Conservation (phyloP, 352 stramenopile genomes). For the Sclerospora graminicola region DNA sequence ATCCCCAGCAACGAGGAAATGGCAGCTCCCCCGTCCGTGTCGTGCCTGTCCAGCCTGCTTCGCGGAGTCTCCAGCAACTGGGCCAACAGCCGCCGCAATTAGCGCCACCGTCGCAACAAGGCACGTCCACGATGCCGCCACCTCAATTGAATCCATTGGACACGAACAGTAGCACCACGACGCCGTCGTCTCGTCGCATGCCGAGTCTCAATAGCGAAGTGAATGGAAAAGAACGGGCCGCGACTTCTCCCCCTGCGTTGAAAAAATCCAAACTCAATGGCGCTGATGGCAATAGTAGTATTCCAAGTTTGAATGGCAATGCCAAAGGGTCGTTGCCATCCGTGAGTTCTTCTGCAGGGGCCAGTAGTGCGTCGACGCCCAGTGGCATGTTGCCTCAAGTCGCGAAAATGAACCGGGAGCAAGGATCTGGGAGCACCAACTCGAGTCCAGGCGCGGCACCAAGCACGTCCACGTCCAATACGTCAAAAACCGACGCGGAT, state of each 20-base stretch:
- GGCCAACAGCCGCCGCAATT: slow-evolving; percentile 42
- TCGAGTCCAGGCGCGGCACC: slow-evolving; percentile 38
- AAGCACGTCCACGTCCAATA: slow-evolving; percentile 25
- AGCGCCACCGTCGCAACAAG: slow-evolving; percentile 23
- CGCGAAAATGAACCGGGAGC: slow-evolving; percentile 52
- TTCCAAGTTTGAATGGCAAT: slow-evolving; percentile 57
- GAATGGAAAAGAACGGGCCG: slow-evolving; percentile 47
- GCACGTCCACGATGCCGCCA: slow-evolving; percentile 14
- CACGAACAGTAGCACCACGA: slow-evolving; percentile 34
- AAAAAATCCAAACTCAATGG: slow-evolving; percentile 75
- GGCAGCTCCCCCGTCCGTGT: slow-evolving; percentile 47
- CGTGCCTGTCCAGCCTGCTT: slow-evolving; percentile 57
- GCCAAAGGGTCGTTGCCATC: slow-evolving; percentile 46
- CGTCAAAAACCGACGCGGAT: slow-evolving; percentile 22
- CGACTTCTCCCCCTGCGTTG: slow-evolving; percentile 43
- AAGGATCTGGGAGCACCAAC: slow-evolving; percentile 32
- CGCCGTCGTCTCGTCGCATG: slow-evolving; percentile 52
- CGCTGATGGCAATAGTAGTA: slow-evolving; percentile 32
- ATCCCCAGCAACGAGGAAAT: slow-evolving; percentile 20
- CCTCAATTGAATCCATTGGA: slow-evolving; percentile 58
- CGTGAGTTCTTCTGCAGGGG: slow-evolving; percentile 18
- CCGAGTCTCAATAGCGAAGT: slow-evolving; percentile 53
- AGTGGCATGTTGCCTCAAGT: slow-evolving; percentile 31
- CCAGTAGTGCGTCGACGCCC: slow-evolving; percentile 10
- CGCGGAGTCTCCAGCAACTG: slow-evolving; percentile 55